Base-by-base conservation (phyloP, 371 early-diverging fungal genomes). In the Fennellomyces sp. region DNA sequence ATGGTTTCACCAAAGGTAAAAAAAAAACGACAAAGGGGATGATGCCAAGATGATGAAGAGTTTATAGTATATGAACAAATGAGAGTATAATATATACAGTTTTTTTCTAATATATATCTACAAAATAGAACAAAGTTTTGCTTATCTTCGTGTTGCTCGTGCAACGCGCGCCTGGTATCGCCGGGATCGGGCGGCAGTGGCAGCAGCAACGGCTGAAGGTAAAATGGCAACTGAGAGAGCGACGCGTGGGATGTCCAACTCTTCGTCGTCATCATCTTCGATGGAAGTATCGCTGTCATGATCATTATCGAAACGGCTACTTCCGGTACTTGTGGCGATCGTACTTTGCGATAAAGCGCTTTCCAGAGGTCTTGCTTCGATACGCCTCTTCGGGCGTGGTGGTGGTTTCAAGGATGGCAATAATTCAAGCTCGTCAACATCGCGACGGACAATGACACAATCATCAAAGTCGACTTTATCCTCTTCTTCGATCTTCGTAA, bases 131-230 rank as follows among this genome's bases (percentile, higher is more conserved):
- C 13, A 33, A 33, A n/a, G n/a, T n/a, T n/a, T n/a, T n/a, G n/a
- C n/a, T 33, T 13, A 33, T 33, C 35, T 21, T 45, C 23, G 45
- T 8, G 55, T 26, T 39, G 55, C 55, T 35, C 38, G 35, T 26
- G 55, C 55, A 33, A 35, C 39, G 27, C 55, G 35, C 15, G 55
- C 55, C n/a, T 35, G 55, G 39, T 54, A 54, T 54, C 55, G 55
- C 26, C 39, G 17, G 27, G 55, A 54, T 25, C 55, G 21, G 25
- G 55, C 55, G 13, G 55, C 55, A 36, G 55, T 38, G n/a, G 55
- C 55, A 25, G 55, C 55, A 33, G 55, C 55, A 31, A 54, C 35
- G 8, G 39, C 55, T 6, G 55, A 31, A n/a, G 55, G 39, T 39
- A 39, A 39, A 15, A 54, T 35, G 26, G 55, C 38, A 1, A 54